Base-by-base conservation (phyloP, 2,329 filamentous ascomycete species). In the Magnaporthiopsis incrustans region DNA sequence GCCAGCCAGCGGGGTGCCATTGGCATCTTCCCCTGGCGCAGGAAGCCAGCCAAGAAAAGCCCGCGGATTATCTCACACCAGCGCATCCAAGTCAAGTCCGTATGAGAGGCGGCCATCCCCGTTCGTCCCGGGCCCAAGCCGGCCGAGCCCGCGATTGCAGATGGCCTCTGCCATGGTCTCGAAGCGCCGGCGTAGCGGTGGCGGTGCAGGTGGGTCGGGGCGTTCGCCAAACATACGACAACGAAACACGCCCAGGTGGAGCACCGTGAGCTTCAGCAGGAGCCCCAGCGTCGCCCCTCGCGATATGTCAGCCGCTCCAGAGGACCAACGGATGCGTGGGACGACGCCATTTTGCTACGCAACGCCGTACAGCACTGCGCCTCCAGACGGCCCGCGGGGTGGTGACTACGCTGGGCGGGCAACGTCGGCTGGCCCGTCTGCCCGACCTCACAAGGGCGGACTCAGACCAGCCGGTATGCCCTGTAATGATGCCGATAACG, bases 291-390 rank as follows among this genome's bases (percentile, higher is more conserved):
- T 73, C 1, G 67, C 68, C 4, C 71, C 70, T 1, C 83, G 75
- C 69, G 77, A 79, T 5, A 72, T 76, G 66, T 76, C 75, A 4
- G 70, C 75, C 38, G 71, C 71, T 4, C 64, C 14, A 0, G 60
- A 57, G 66, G 71, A 71, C 7, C 75, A 78, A 59, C 73, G 73
- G 68, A 73, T 69, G 70, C 72, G 63, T 74, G 80, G 38, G 74
- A 79, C 78, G 15, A 85, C 82, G 0, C 89, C 88, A 0, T 86
- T 86, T 67, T 87, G 86, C n/a, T 92, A 92, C 70, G 88, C 89
- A 3, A 93, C 90, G 0, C 90, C 90, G 0, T 81, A 88, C 71
- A 92, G 89, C 70, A 88, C 86, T 66, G 83, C 79, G 4, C 80
- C 84, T 0, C 73, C 78, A 15, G 80, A 82, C 63, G 67, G 75